phyloP scores from a whole-genome alignment of 2,329 filamentous ascomycete genomes.

The Colletotrichum liaoningense region DNA sequence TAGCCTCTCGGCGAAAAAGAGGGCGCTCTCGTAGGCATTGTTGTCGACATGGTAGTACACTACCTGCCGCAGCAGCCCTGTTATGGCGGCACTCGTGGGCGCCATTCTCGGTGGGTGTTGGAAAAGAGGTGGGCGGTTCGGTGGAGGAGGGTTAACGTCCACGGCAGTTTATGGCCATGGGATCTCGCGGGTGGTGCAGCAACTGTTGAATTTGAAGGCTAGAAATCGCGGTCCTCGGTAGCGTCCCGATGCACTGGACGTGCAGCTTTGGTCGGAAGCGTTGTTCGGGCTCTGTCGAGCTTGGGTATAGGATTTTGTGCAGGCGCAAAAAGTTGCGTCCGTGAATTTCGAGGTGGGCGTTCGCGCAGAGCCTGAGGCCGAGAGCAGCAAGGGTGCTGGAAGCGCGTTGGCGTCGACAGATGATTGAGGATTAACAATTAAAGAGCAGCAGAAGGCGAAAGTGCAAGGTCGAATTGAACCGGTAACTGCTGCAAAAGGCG shows the following conservation, averaged over 20 bases:
- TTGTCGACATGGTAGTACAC: constrained; percentile 86
- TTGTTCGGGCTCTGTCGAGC: constrained; percentile 27
- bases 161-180: constrained; percentile 30
- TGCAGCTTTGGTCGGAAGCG: constrained; percentile 13
- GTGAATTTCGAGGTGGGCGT: constrained; percentile 33
- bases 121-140: constrained; percentile 12
- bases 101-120: constrained; percentile 55
- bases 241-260: constrained; percentile 14
- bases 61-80: constrained; percentile 67
- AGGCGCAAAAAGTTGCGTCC: constrained; percentile 32
- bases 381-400: constrained; percentile 1
- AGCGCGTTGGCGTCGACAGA: constrained; percentile 4
- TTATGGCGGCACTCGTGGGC: constrained; percentile 61
- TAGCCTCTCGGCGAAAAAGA: constrained; percentile 92
- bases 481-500: constrained; percentile 21
- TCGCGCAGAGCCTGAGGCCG: constrained; percentile 24
- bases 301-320: constrained; percentile 18
- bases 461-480: constrained; percentile 9
- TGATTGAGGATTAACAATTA: constrained; percentile 29
- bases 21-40: constrained; percentile 86
- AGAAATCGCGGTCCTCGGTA: constrained; percentile 2
- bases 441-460: neutral
- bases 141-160: constrained; percentile 31
- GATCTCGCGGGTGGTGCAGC: constrained; percentile 10
- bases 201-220: constrained; percentile 13